phyloP scores from a whole-genome alignment of 1,284 basidiomycete genomes.

The Pseudozyma thailandica region DNA sequence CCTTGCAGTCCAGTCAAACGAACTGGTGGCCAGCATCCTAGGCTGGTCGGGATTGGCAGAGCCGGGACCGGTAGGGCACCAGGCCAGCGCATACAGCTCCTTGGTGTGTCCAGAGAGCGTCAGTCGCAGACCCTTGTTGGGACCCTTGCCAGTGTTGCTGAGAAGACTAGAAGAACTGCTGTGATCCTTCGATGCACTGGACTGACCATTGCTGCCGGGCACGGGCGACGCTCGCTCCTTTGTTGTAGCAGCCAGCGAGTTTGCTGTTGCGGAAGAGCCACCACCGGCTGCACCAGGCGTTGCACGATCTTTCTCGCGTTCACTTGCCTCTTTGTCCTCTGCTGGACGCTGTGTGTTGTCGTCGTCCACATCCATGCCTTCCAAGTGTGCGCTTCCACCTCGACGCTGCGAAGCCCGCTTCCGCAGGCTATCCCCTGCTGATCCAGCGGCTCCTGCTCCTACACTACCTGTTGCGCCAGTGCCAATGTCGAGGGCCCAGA shows the following conservation, averaged over 20 bases:
- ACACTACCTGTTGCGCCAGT: slow-evolving; percentile 12
- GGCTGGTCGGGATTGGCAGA: slow-evolving; percentile 56
- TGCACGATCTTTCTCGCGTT: slow-evolving; percentile 44
- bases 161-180: slow-evolving; percentile 18
- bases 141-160: slow-evolving; percentile 38
- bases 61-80: slow-evolving; percentile 61
- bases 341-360: slow-evolving; percentile 23
- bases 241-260: background rate
- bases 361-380: slow-evolving; percentile 55
- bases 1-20: slow-evolving; percentile 64
- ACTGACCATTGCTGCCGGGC: slow-evolving; percentile 33
- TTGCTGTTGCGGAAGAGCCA: slow-evolving; percentile 7
- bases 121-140: slow-evolving; percentile 48
- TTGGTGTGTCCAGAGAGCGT: slow-evolving; percentile 62
- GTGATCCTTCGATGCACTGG: slow-evolving; percentile 5
- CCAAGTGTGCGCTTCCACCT: slow-evolving; percentile 50
- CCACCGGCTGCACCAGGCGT: slow-evolving; percentile 35
- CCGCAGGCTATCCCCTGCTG: slow-evolving; percentile 27
- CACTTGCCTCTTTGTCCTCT: slow-evolving; percentile 31
- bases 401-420: slow-evolving; percentile 48
- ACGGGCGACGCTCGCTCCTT: slow-evolving; percentile 40
- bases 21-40: slow-evolving; percentile 64
- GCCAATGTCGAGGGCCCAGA: slow-evolving; percentile 61
- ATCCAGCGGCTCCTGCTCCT: slow-evolving; percentile 14
- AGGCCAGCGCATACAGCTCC: slow-evolving; percentile 64